A percentile compares a stretch with the other conserved stretches of the same genome.
Conservation (phyloP, 495 filamentous ascomycete genomes). For the Pseudoneurospora amorphoporcata region DNA sequence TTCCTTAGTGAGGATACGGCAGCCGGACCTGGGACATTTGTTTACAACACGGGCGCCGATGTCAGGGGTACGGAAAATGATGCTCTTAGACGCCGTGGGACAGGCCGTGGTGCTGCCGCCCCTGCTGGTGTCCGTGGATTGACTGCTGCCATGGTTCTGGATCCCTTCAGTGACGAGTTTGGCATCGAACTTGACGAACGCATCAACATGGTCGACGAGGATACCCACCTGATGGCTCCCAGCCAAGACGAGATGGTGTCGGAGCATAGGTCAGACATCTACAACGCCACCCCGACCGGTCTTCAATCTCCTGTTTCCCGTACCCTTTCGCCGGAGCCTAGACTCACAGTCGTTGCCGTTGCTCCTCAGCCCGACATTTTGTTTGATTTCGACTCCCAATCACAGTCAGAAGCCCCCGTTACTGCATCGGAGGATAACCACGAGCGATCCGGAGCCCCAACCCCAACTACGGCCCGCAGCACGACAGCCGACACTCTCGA, state of each 20-base stretch:
- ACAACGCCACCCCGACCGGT: slow-evolving; percentile 36
- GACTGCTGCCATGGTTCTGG: slow-evolving; percentile 41
- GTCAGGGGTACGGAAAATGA: slow-evolving; percentile 23
- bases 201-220: slow-evolving; percentile 12
- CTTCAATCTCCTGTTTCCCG: slow-evolving; percentile 9
- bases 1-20: slow-evolving; percentile 35
- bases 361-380: slow-evolving; percentile 10
- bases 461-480: slow-evolving; percentile 6
- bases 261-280: slow-evolving; percentile 34
- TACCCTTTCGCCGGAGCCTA: slow-evolving; percentile 12
- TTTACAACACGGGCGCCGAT: slow-evolving; percentile 40
- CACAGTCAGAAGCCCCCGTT: background rate
- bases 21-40: slow-evolving; percentile 37
- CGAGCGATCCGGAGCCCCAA: background rate
- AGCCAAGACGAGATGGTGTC: slow-evolving; percentile 32
- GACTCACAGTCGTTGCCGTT: slow-evolving; percentile 4
- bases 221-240: slow-evolving; percentile 25
- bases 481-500: slow-evolving; percentile 12
- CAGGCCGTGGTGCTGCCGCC: background rate
- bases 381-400: slow-evolving; percentile 21
- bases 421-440: slow-evolving; percentile 4
- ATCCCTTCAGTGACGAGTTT: slow-evolving; percentile 52
- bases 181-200: slow-evolving; percentile 38
- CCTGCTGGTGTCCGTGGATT: slow-evolving; percentile 39
- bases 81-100: slow-evolving; percentile 34